These are phyloP conservation scores for Calonectria fujianensis DNA, from an alignment of 2,329 filamentous ascomycete genomes.

Conservation along the genomic window DNA sequence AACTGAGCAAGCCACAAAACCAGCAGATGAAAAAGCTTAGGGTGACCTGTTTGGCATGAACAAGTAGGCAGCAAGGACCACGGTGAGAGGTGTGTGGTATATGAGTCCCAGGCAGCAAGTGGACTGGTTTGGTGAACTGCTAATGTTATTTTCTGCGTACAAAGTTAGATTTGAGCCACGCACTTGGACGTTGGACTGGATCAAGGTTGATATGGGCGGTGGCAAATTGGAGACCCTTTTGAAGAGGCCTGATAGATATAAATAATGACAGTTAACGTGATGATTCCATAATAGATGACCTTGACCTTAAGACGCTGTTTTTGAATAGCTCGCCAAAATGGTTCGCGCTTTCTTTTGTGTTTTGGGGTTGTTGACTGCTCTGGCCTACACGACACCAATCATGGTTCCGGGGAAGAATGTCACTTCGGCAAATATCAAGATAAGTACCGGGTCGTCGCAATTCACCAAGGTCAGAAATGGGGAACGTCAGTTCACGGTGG, in stretches of 20 bases:
- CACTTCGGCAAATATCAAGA: neutral
- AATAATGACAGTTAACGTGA: neutral
- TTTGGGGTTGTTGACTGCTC: neutral
- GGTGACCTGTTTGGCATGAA: neutral
- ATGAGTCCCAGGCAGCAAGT: neutral
- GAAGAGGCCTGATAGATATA: neutral
- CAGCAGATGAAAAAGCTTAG: neutral
- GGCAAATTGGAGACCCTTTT: neutral
- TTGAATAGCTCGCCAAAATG: neutral
- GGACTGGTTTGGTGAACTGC: neutral
- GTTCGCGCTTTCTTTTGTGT: neutral
- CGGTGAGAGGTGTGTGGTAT: neutral
- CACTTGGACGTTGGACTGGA: neutral
- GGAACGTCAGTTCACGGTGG: neutral
- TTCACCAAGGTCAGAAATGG: neutral
- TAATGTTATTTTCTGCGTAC: neutral
- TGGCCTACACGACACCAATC: neutral
- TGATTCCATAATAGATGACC: neutral
- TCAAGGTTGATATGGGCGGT: neutral
- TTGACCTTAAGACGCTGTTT: neutral
- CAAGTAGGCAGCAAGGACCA: neutral
- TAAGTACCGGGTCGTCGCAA: neutral
- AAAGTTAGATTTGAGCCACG: conserved; percentile 4
- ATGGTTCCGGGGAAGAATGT: neutral
- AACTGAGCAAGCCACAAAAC: neutral